A percentile compares a stretch with the other conserved stretches of the same genome.
These are phyloP conservation scores for Colletotrichum musae DNA, from an alignment of 2,329 filamentous ascomycete genomes.

Conservation along the genomic window DNA sequence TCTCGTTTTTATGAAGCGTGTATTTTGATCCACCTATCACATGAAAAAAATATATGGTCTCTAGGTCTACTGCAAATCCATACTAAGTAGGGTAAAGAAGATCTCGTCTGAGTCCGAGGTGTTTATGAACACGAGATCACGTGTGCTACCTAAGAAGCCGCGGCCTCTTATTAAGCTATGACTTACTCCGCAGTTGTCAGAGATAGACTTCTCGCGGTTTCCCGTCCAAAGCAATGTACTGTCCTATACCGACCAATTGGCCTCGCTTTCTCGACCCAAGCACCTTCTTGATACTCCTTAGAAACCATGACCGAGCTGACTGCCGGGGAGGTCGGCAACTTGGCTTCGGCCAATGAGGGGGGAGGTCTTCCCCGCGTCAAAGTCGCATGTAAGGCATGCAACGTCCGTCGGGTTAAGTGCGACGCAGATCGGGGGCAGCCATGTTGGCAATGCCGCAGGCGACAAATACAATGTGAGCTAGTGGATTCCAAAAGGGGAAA, in stretches of 20 bases:
- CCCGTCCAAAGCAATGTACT: too few species aligned
- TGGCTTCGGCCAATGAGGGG: not conserved
- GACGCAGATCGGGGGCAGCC: conserved; percentile 23
- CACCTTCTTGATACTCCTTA: too few species aligned
- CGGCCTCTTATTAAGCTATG: not conserved
- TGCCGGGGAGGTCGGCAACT: not conserved
- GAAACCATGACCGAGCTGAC: not conserved
- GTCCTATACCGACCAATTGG: not conserved
- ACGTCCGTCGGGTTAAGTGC: conserved; percentile 30
- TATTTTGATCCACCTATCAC: too few species aligned
- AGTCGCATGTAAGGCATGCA: conserved; percentile 34
- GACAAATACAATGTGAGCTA: conserved; percentile 26
- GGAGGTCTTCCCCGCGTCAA: conserved; percentile 40
- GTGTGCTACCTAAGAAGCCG: not conserved
- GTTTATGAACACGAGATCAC: not conserved
- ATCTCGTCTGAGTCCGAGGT: too few species aligned
- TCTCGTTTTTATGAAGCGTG: too few species aligned
- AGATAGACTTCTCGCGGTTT: not conserved
- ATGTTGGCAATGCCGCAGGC: conserved; percentile 32
- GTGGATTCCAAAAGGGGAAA: conserved; percentile 30
- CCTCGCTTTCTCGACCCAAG: not conserved
- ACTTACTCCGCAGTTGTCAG: not conserved
- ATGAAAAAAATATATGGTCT: too few species aligned
- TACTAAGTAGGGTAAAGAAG: too few species aligned
- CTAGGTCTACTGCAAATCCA: too few species aligned